Conservation (phyloP, 345 rosid genomes). For the Lepidium sativum region DNA sequence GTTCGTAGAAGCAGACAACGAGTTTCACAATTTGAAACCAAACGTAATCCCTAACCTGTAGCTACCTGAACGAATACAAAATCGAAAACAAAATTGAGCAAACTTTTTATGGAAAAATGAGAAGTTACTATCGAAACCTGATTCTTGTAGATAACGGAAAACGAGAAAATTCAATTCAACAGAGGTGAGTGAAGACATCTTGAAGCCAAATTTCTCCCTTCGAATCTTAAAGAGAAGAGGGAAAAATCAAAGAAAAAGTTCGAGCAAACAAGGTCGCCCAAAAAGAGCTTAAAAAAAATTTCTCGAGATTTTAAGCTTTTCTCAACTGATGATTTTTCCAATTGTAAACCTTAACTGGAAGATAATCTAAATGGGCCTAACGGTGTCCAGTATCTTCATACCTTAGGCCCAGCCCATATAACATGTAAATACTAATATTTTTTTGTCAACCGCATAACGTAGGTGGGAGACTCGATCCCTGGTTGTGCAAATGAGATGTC, state of each 20-base stretch:
- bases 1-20: background rate
- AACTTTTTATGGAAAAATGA: background rate
- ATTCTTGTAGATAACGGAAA: conserved; percentile 92
- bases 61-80: conserved; percentile 17
- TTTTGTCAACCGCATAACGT: too few relatives aligned
- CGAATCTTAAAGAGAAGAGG: background rate
- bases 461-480: too few relatives aligned
- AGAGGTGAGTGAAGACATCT: conserved; percentile 69
- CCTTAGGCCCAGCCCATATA: background rate
- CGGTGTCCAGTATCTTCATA: background rate
- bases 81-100: background rate
- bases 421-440: too few relatives aligned
- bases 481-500: too few relatives aligned
- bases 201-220: background rate
- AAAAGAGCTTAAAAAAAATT: background rate
- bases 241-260: background rate
- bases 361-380: background rate
- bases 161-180: conserved; percentile 81
- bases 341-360: background rate
- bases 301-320: background rate
- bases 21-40: conserved; percentile 1
- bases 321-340: background rate
- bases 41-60: background rate
- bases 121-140: conserved; percentile 35
- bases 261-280: background rate